phyloP scores from a whole-genome alignment of 1,139 yeast genomes.

The Geotrichum bryndzae region DNA sequence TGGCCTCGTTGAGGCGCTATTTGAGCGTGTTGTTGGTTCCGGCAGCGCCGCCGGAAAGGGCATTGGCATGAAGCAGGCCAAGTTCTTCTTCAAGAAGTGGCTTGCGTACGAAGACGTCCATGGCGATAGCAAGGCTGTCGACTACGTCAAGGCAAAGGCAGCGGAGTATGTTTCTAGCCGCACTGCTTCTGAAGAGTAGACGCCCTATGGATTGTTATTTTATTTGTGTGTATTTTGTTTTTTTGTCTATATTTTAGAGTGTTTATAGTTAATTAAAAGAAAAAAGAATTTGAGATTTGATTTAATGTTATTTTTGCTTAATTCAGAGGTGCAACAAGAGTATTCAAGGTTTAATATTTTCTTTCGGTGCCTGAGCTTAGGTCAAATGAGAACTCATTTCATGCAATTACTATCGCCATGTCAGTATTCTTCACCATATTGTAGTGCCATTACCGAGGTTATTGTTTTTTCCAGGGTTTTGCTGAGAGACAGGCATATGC shows the following conservation, averaged over 20 bases:
- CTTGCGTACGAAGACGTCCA: conserved; percentile 64
- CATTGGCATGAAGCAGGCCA: conserved; percentile 73
- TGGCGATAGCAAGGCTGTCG: conserved; percentile 65
- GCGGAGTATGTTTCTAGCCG: conserved; percentile 54
- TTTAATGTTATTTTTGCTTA: not conserved
- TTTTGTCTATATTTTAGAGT: not conserved
- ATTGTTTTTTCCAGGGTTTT: too few species aligned
- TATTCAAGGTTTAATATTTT: too few species aligned
- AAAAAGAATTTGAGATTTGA: not conserved
- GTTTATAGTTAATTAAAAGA: not conserved
- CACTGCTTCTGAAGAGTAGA: conserved; percentile 1
- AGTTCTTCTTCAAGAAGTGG: conserved; percentile 93
- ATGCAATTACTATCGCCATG: too few species aligned
- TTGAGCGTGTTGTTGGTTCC: conserved; percentile 52
- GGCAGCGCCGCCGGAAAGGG: not conserved
- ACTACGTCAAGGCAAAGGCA: conserved; percentile 88
- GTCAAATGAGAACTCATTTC: too few species aligned
- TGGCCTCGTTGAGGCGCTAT: conserved; percentile 60
- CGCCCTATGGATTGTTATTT: not conserved
- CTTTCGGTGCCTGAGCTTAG: too few species aligned
- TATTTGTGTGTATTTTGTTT: not conserved
- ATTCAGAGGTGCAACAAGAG: too few species aligned
- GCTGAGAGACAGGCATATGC: too few species aligned
- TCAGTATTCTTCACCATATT: too few species aligned
- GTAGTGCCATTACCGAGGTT: too few species aligned